Base-by-base conservation (phyloP, 306 rosid genomes). In the Quercus agrifolia region DNA sequence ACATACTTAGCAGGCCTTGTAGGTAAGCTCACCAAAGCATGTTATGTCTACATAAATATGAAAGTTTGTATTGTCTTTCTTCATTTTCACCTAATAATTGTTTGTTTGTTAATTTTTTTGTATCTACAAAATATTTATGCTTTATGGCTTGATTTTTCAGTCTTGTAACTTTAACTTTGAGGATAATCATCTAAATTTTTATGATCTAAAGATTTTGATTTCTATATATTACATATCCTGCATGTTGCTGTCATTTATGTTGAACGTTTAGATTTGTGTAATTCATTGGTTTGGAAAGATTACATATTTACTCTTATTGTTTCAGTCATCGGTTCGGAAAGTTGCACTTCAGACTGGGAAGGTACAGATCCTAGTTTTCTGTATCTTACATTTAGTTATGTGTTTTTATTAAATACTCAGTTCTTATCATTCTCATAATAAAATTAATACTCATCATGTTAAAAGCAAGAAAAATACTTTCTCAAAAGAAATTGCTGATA, bases 281-380 rank as follows among this genome's bases (percentile, higher is more conserved):
- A 73, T 74, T 78, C 49, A 51, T 68, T 20, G 4, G 67, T 59
- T 72, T 7, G 11, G 46, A 38, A 38, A 38, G 75, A 86, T 72
- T 49, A 63, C 73, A 38, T 31, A 30, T 52, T 57, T 68, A 62
- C 80, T 76, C 78, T 38, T 81, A 63, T 25, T 77, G 51, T 86
- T 86, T 71, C 98, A 95, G 99, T 95, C 99, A 69, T 89, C 99
- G 9, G 84, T 95, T 77, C 95, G 99, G 74, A 90, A 82, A 86
- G 98, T 95, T 14, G 86, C 87, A 82, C 94, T 95, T 86, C 89
- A 23, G 66, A 86, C 94, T 28, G 98, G 99, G 55, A 90, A 92
- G 99, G 99, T 95, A 87, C 64, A 13, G 55, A 62, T 20, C 72
- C 46, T 70, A 25, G 33, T 84, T 70, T 64, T 77, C 35, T 79